Conservation (phyloP, 1,284 basidiomycete species). For the Trichosporon ovoides region DNA sequence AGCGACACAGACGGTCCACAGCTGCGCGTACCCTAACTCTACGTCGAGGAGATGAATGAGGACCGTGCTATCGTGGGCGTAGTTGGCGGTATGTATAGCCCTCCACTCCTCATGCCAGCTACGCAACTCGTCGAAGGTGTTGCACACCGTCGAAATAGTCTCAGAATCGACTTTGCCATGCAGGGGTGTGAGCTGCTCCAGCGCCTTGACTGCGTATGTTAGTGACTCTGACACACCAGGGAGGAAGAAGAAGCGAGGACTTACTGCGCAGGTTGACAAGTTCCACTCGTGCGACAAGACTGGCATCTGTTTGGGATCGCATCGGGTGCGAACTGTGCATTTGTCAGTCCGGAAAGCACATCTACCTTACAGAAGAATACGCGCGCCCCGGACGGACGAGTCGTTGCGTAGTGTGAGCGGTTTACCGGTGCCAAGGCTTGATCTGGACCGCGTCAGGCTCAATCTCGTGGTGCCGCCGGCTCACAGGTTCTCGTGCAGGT, state of each 20-base stretch:
- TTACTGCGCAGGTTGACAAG: slow-evolving; percentile 65
- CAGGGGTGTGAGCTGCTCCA: slow-evolving; percentile 77
- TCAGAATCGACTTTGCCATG: slow-evolving; percentile 80
- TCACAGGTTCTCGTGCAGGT: slow-evolving; percentile 51
- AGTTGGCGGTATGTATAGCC: slow-evolving; percentile 62
- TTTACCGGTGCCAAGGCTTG: slow-evolving; percentile 82
- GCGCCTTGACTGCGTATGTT: slow-evolving; percentile 65
- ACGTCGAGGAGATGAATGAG: slow-evolving; percentile 78
- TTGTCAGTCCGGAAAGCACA: background rate
- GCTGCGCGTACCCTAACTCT: slow-evolving; percentile 82
- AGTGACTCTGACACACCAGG: background rate
- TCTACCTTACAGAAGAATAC: slow-evolving; percentile 58
- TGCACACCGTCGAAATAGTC: slow-evolving; percentile 76
- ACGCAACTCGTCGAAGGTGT: slow-evolving; percentile 64
- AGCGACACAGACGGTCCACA: slow-evolving; percentile 89
- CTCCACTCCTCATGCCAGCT: slow-evolving; percentile 84
- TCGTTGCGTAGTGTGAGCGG: slow-evolving; percentile 85
- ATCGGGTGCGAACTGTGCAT: slow-evolving; percentile 61
- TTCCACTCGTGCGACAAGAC: slow-evolving; percentile 79
- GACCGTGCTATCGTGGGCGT: slow-evolving; percentile 65
- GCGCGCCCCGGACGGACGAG: slow-evolving; percentile 74
- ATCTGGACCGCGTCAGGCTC: slow-evolving; percentile 51
- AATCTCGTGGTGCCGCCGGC: slow-evolving; percentile 2
- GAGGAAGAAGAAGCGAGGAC: background rate
- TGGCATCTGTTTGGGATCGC: slow-evolving; percentile 77